A percentile compares a stretch with the other conserved stretches of the same genome.
phyloP scores from a whole-genome alignment of 225 moss, liverwort and hornwort species.

The Marchantia polymorpha region DNA sequence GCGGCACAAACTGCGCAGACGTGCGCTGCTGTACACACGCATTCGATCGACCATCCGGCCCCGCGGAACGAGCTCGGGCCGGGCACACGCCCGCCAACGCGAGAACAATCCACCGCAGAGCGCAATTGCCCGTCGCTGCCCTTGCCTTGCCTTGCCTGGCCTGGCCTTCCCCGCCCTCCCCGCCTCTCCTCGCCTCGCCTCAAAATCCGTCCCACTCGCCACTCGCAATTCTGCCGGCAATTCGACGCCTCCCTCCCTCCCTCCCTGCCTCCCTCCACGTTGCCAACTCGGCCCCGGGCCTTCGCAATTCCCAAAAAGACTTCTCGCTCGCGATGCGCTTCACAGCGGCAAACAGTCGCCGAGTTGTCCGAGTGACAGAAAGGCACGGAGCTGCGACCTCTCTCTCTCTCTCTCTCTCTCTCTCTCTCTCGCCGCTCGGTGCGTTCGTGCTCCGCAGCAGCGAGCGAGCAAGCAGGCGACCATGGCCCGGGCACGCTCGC shows the following conservation, averaged over 20 bases:
- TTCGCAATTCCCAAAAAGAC: neutral
- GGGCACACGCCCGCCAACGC: neutral
- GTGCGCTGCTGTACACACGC: neutral
- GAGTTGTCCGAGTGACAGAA: neutral
- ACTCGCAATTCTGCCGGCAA: neutral
- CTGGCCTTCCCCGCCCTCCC: neutral
- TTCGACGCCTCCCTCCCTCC: neutral
- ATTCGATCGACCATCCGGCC: neutral
- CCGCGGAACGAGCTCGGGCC: neutral
- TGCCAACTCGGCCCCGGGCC: neutral
- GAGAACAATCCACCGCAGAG: neutral
- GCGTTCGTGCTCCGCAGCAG: slow-evolving; percentile 5
- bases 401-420: neutral
- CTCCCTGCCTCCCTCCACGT: neutral
- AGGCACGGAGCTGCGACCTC: neutral
- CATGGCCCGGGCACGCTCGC: neutral
- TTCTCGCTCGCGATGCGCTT: neutral
- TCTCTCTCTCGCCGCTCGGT: neutral
- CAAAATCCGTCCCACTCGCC: neutral
- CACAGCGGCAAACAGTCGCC: neutral
- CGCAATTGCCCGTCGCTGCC: neutral
- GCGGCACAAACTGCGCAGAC: slow-evolving; percentile 26
- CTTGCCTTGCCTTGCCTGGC: neutral
- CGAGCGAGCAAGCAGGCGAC: neutral
- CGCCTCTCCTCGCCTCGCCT: neutral